Conservation (phyloP, 2,329 filamentous ascomycete genomes). For the Xylariaceae sp. region DNA sequence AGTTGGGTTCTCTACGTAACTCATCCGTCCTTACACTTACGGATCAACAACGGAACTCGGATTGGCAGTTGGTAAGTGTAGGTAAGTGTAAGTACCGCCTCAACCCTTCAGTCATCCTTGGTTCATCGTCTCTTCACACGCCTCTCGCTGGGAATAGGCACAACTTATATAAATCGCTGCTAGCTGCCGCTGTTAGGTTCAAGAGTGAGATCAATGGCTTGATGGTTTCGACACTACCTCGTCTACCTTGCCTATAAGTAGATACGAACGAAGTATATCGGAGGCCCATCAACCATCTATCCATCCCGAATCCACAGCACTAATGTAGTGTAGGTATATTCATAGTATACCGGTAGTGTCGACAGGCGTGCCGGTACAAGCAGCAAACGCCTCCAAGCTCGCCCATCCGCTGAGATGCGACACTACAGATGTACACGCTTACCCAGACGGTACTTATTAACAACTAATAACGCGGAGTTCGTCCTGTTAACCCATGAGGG, state of each 20-base stretch:
- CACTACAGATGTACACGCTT: neutral
- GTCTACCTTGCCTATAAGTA: neutral
- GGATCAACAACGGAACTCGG: too few relatives aligned
- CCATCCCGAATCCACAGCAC: neutral
- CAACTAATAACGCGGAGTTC: too few relatives aligned
- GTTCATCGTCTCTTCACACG: too few relatives aligned
- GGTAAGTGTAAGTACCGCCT: neutral
- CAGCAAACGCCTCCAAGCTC: neutral
- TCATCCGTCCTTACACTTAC: too few relatives aligned
- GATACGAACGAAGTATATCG: neutral
- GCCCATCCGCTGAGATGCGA: constrained; percentile 4
- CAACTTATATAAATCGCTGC: neutral
- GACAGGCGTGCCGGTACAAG: neutral
- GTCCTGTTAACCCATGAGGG: too few relatives aligned
- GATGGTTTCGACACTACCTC: neutral
- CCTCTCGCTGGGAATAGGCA: neutral
- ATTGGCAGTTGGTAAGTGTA: too few relatives aligned
- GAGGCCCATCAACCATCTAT: neutral
- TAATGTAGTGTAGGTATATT: neutral
- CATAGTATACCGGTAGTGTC: neutral
- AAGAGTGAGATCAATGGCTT: neutral
- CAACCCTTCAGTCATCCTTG: too few relatives aligned
- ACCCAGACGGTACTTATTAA: neutral
- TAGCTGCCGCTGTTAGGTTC: neutral
- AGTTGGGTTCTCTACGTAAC: neutral